A percentile compares a stretch with the other conserved stretches of the same genome.
These are phyloP conservation scores for Colletotrichum lupini DNA, from an alignment of 2,329 filamentous ascomycete genomes.

Conservation along the genomic window DNA sequence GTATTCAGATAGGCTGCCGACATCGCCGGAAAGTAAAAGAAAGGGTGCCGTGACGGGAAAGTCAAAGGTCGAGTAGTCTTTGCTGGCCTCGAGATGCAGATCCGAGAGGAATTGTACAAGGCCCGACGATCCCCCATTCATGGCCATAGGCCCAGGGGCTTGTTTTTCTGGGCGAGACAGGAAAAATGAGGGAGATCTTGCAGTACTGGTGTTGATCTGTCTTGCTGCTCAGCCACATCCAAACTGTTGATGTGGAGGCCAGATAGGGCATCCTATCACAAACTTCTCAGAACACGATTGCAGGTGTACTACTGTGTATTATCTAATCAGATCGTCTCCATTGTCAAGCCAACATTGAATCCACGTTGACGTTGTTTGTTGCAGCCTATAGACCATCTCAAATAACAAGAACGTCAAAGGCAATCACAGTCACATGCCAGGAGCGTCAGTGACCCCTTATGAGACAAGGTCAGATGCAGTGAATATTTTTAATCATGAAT, in stretches of 20 bases:
- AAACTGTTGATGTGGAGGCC: neutral
- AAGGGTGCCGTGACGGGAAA: conserved; percentile 53
- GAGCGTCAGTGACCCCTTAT: too few species aligned
- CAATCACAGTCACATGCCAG: neutral
- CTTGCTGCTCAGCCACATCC: too few species aligned
- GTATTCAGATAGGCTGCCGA: conserved; percentile 61
- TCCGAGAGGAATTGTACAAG: conserved; percentile 60
- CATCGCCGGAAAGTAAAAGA: conserved; percentile 61
- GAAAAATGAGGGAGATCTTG: neutral
- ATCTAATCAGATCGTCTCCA: neutral
- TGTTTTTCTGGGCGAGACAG: too few species aligned
- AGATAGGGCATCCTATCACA: neutral
- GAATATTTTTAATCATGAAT: neutral
- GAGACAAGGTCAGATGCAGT: neutral
- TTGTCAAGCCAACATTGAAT: too few species aligned
- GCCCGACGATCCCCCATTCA: neutral
- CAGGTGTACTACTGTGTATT: neutral
- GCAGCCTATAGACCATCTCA: neutral
- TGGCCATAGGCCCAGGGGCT: neutral
- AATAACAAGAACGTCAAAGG: too few species aligned
- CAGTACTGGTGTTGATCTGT: neutral
- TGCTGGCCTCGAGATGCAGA: conserved; percentile 59
- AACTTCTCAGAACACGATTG: neutral
- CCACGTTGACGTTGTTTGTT: neutral
- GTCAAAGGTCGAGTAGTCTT: conserved; percentile 54